phyloP scores from a whole-genome alignment of 306 rosid species.

The Malus sieversii region DNA sequence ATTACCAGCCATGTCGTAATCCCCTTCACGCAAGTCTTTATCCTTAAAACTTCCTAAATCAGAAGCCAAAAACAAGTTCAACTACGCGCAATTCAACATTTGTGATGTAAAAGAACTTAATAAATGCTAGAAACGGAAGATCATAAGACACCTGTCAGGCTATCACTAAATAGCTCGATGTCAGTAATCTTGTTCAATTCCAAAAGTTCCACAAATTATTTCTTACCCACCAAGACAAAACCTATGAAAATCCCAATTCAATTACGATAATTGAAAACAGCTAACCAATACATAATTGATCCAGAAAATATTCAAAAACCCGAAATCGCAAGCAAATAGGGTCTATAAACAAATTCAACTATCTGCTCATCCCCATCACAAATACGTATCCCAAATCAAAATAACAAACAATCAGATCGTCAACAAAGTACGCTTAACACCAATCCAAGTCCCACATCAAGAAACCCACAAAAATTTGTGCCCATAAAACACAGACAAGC shows the following conservation, averaged over 20 bases:
- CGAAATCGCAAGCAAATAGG: background rate
- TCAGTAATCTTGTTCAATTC: background rate
- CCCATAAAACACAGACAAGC: background rate
- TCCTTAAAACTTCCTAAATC: conserved; percentile 20
- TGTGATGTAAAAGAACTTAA: no score
- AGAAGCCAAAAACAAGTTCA: conserved; percentile 16
- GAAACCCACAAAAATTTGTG: background rate
- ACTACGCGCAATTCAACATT: background rate
- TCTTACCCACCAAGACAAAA: background rate
- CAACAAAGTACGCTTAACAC: background rate
- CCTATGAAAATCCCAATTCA: background rate
- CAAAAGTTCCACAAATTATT: background rate
- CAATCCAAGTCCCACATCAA: background rate
- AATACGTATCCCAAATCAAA: background rate
- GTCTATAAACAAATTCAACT: background rate
- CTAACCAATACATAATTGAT: background rate
- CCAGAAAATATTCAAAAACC: background rate
- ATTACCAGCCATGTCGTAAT: conserved; percentile 50
- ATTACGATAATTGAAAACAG: background rate
- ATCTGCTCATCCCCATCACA: background rate
- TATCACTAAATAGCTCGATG: background rate
- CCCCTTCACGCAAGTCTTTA: conserved; percentile 10
- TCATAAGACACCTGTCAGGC: no score
- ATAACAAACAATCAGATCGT: conserved; percentile 15
- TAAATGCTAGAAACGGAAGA: no score